phyloP scores from a whole-genome alignment of 1,284 basidiomycete species.

The Microbotryum violaceum region DNA sequence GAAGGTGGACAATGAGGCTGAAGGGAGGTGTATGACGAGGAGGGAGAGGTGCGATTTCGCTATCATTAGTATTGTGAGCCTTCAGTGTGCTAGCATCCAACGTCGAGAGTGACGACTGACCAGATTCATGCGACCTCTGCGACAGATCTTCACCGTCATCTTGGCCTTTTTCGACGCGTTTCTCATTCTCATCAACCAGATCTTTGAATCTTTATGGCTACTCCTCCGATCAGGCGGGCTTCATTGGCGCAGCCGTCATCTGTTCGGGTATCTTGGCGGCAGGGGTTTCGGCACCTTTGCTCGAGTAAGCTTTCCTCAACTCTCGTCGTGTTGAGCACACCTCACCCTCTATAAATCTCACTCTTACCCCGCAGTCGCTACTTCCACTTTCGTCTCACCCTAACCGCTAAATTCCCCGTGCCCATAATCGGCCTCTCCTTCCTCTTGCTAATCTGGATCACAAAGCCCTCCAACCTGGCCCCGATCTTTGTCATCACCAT shows the following conservation, averaged over 20 bases:
- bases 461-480: not conserved
- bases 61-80: not conserved
- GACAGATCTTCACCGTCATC: constrained; percentile 2
- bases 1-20: not conserved
- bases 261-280: not conserved
- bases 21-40: not conserved
- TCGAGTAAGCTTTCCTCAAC: too few species aligned
- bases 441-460: constrained; percentile 1
- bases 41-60: constrained; percentile 1
- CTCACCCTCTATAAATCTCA: too few species aligned
- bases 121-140: not conserved
- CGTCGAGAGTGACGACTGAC: not conserved
- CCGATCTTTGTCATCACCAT: not conserved
- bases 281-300: too few species aligned
- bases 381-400: constrained; percentile 4
- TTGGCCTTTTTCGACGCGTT: constrained; percentile 7
- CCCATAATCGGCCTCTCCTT: constrained; percentile 4
- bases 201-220: constrained; percentile 4
- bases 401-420: not conserved
- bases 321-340: too few species aligned
- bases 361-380: not conserved
- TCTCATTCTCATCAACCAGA: constrained; percentile 7
- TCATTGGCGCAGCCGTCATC: constrained; percentile 3
- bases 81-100: not conserved
- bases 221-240: not conserved